These are phyloP conservation scores for Ceratobasidium sp. DNA, from an alignment of 1,284 basidiomycete genomes.

Conservation along the genomic window DNA sequence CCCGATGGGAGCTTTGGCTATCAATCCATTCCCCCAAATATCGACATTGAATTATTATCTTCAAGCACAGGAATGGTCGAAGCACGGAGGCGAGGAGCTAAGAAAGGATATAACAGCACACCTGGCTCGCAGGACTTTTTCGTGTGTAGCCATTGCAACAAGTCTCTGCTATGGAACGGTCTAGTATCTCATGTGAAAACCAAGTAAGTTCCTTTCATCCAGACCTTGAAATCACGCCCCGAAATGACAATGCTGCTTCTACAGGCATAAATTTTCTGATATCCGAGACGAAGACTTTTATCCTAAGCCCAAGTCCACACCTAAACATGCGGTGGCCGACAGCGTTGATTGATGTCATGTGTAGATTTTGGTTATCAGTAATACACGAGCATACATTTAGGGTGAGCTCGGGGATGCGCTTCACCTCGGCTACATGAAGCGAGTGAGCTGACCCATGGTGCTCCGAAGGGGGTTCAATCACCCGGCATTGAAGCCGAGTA, in stretches of 20 bases:
- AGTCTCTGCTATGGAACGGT: slow-evolving; percentile 36
- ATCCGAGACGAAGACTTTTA: slow-evolving; percentile 44
- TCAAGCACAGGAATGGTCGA: slow-evolving; percentile 34
- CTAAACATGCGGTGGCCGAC: neutral
- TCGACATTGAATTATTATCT: neutral
- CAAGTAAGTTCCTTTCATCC: slow-evolving; percentile 29
- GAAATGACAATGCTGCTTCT: neutral
- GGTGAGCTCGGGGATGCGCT: slow-evolving; percentile 5
- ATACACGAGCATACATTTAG: neutral
- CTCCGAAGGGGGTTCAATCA: neutral
- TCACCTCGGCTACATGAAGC: slow-evolving; percentile 19
- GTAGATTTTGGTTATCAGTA: neutral
- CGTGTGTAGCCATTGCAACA: slow-evolving; percentile 36
- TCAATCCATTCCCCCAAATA: neutral
- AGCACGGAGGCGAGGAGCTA: slow-evolving; percentile 33
- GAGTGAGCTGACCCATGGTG: neutral
- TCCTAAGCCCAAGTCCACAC: slow-evolving; percentile 28
- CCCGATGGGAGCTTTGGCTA: slow-evolving; percentile 13
- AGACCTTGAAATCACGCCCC: neutral
- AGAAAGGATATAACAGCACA: slow-evolving; percentile 32
- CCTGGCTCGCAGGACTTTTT: slow-evolving; percentile 33
- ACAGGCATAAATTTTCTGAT: slow-evolving; percentile 32
- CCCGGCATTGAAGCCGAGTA: slow-evolving; percentile 7
- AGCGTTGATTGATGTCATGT: slow-evolving; percentile 2
- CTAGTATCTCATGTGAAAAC: slow-evolving; percentile 39